Base-by-base conservation (phyloP, 805 yeast genomes). In the Lachancea lanzarotensis region DNA sequence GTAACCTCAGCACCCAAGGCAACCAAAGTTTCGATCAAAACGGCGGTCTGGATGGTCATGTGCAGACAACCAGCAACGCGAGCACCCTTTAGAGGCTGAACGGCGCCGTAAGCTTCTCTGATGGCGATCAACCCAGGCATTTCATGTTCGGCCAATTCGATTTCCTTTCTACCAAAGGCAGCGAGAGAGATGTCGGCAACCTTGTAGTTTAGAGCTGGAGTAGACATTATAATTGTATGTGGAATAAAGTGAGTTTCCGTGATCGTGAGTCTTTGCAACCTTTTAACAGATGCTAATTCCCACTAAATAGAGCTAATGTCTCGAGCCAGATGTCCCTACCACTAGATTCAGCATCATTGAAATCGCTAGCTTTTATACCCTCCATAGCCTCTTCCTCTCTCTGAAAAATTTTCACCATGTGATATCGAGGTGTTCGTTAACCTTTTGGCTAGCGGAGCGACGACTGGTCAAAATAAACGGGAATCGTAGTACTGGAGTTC, bases 41-140 rank as follows among this genome's bases (percentile, higher is more conserved):
- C 98, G 60, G 98, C 98, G 64, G 98, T 93, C 78, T 91, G 98
- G 66, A 93, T 85, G 71, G 98, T 91, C 98, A 93, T 93, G 78
- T 91, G 98, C 69, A 91, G 79, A 79, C 98, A 91, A 67, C 98
- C 98, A 56, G 98, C 98, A 65, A 91, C 82, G 76, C 97, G 84
- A 58, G 98, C 98, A 63, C 98, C 98, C 73, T 86, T 85, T 72
- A 91, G 82, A 57, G 98, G 98, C 76, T 91, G 96, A 52, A 79
- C 81, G 41, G 75, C 74, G 60, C 95, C 97, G 76, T 90, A 93
- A 72, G 83, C 81, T 70, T 76, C 78, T 76, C 98, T 86, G 76
- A 90, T 91, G 74, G 90, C 85, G 95, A 93, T 91, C 68, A 91
- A 80, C 81, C 98, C 97, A 60, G 97, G 97, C 97, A 90, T 88